Evolutionary conservation across 1,139 yeast species (phyloP).

Genomic region (Diutina neorugosa): DNA sequence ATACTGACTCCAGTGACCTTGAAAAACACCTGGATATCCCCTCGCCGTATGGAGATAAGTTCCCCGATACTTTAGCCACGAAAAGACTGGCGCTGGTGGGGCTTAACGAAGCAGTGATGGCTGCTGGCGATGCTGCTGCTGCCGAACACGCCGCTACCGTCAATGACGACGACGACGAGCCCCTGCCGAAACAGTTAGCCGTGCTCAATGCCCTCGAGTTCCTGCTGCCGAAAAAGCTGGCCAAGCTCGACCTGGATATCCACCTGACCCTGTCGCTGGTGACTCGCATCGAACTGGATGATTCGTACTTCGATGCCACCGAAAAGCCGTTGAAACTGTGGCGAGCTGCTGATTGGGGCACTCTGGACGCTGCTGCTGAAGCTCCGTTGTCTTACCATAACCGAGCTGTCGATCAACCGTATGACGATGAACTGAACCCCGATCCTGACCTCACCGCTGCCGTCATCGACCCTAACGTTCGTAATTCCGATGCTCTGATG

Average conservation of each 20-base stretch:
- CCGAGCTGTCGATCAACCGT: slow-evolving; percentile 20
- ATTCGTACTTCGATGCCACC: slow-evolving; percentile 20
- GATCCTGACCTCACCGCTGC: background rate
- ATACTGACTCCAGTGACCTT: background rate
- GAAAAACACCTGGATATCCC: slow-evolving; percentile 3
- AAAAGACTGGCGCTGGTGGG: background rate
- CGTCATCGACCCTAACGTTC: background rate
- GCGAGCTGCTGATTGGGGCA: slow-evolving; percentile 42
- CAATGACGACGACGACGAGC: background rate
- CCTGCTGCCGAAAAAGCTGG: background rate
- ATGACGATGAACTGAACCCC: slow-evolving; percentile 13
- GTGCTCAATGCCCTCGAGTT: background rate
- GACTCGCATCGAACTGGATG: slow-evolving; percentile 26
- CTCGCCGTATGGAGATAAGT: background rate
- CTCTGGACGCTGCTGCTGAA: slow-evolving; percentile 9
- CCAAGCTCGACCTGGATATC: background rate
- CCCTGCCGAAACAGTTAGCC: background rate
- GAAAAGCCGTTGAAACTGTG: slow-evolving; percentile 55
- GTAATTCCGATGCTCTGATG: slow-evolving; percentile 49
- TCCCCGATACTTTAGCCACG: background rate
- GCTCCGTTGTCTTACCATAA: background rate
- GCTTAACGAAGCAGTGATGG: background rate
- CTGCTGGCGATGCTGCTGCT: slow-evolving; percentile 2
- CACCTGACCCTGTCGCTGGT: slow-evolving; percentile 22
- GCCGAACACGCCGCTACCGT: background rate